Percentiles rank a stretch among this genome's conserved stretches.
Conservation (phyloP, 2,329 filamentous ascomycete genomes). For the Aspergillus pseudonomiae region DNA sequence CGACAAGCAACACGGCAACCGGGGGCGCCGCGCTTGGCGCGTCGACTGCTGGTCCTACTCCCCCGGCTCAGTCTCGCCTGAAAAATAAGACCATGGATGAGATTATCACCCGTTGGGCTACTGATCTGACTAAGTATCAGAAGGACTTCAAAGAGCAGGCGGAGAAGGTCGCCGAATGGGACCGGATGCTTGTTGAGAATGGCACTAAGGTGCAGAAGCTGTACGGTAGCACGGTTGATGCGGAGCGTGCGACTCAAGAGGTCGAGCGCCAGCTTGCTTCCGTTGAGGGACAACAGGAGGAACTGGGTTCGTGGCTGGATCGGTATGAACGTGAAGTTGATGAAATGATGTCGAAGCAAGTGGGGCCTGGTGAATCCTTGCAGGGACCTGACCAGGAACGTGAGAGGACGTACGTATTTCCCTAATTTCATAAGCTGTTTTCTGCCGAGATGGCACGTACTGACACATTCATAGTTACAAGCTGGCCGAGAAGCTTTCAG, state of each 20-base stretch:
- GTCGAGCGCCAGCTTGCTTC: slow-evolving; percentile 88
- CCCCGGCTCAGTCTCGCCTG: slow-evolving; percentile 78
- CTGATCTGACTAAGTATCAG: slow-evolving; percentile 92
- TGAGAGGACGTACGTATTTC: slow-evolving; percentile 73
- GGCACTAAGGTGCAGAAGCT: slow-evolving; percentile 93
- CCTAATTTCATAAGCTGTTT: background rate
- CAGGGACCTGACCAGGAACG: slow-evolving; percentile 92
- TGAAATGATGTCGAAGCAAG: slow-evolving; percentile 78
- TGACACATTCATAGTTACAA: slow-evolving; percentile 64
- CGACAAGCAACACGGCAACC: slow-evolving; percentile 35
- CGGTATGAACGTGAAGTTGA: slow-evolving; percentile 92
- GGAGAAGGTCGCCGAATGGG: slow-evolving; percentile 84
- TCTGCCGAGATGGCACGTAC: background rate
- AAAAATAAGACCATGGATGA: slow-evolving; percentile 99
- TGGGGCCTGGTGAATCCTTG: slow-evolving; percentile 73
- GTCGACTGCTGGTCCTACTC: slow-evolving; percentile 78
- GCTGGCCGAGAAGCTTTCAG: slow-evolving; percentile 87
- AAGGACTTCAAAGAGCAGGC: slow-evolving; percentile 95
- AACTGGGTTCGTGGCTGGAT: slow-evolving; percentile 84
- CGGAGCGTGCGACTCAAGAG: slow-evolving; percentile 87
- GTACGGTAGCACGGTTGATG: slow-evolving; percentile 89
- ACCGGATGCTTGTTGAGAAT: slow-evolving; percentile 88
- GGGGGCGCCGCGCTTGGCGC: slow-evolving; percentile 56
- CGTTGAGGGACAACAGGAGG: slow-evolving; percentile 91
- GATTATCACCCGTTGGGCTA: slow-evolving; percentile 95